Conservation (phyloP, 1,139 yeast genomes). For the Eremothecium sinecaudum region DNA sequence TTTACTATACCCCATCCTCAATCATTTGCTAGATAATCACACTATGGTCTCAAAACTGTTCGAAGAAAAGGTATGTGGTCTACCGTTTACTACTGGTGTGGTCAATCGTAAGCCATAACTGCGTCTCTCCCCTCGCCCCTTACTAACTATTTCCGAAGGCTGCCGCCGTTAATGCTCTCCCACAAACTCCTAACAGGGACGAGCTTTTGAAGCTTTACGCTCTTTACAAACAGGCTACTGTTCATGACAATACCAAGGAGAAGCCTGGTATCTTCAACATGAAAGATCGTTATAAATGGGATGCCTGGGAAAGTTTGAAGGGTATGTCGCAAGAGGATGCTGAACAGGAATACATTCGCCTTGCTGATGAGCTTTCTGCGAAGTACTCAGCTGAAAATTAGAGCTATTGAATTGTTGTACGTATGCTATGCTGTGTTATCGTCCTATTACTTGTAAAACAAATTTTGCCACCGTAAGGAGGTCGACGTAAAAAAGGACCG, state of each 20-base stretch:
- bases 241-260: conserved; percentile 72
- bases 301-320: conserved; percentile 82
- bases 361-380: conserved; percentile 59
- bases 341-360: conserved; percentile 64
- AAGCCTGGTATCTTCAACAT: conserved; percentile 85
- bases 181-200: conserved; percentile 75
- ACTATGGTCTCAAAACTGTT: conserved; percentile 30
- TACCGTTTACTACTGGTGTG: background rate
- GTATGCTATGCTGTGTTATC: too few species aligned
- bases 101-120: background rate
- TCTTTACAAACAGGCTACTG: conserved; percentile 91
- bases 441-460: too few species aligned
- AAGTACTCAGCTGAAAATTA: conserved; percentile 31
- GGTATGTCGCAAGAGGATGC: conserved; percentile 88
- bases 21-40: too few species aligned
- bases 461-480: too few species aligned
- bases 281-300: conserved; percentile 97
- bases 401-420: too few species aligned
- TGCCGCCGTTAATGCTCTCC: conserved; percentile 62
- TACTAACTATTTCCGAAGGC: conserved; percentile 41
- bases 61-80: conserved; percentile 22
- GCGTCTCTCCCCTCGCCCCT: background rate
- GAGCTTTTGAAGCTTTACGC: conserved; percentile 81
- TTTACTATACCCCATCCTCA: too few species aligned
- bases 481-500: too few species aligned